Conservation (phyloP, 2,329 filamentous ascomycete species). For the Beauveria sp. region DNA sequence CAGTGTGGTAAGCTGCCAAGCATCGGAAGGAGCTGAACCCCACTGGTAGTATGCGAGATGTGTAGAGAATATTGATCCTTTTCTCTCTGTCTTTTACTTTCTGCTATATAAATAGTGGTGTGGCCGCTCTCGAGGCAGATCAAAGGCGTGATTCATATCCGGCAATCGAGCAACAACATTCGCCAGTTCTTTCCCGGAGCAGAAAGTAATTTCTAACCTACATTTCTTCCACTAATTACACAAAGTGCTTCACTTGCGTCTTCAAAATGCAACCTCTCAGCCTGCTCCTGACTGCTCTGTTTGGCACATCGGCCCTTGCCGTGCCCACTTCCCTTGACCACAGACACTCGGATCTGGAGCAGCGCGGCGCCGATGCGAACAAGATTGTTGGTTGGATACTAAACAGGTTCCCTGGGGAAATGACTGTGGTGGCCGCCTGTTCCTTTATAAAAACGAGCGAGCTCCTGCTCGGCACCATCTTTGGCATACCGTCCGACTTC, state of each 20-base stretch:
- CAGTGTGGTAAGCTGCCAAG: not conserved
- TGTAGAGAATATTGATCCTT: not conserved
- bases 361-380: slow-evolving; percentile 6
- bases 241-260: not conserved
- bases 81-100: not conserved
- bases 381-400: not conserved
- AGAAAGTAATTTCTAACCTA: not conserved
- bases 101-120: not conserved
- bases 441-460: slow-evolving; percentile 12
- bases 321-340: slow-evolving; percentile 1
- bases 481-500: slow-evolving; percentile 12
- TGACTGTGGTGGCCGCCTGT: slow-evolving; percentile 14
- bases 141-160: too few species aligned
- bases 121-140: not conserved
- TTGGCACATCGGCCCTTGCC: slow-evolving; percentile 2
- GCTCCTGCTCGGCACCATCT: slow-evolving; percentile 11
- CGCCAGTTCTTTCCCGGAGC: not conserved
- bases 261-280: not conserved
- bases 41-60: not conserved
- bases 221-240: too few species aligned
- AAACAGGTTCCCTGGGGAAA: slow-evolving; percentile 13
- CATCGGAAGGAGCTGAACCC: not conserved
- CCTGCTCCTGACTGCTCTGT: slow-evolving; percentile 3
- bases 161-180: not conserved
- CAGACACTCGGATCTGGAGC: not conserved